Evolutionary conservation across 1,284 basidiomycete species (phyloP), one percentile per base, ranked within the genome.

Genomic region (Fomitopsis schrenkii): DNA sequence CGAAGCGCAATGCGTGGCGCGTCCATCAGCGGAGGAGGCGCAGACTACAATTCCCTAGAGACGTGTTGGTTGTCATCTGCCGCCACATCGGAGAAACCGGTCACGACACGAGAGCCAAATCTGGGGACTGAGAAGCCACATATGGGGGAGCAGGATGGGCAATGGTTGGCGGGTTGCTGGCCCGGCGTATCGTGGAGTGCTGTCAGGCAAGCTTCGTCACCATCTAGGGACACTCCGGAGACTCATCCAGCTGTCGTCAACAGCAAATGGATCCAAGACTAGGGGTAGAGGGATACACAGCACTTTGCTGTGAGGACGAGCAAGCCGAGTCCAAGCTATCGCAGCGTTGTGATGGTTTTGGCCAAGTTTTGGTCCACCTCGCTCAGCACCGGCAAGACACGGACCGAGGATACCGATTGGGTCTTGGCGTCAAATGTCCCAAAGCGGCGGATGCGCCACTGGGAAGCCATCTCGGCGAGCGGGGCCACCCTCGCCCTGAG

Each of bases 381-480:
- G 46, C 26, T 50, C 48, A 30, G 48, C 48, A 10, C 30, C 52
- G 52, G 35, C 35, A 53, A 40, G 0, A 9, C 6, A 38, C 57
- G 57, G 57, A 36, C 57, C 57, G 57, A 10, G n/a, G 28, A 40
- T 36, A 19, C 57, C 57, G 57, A 59, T 59, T 59, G 57, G 57
- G 38, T 46, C 45, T 59, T 59, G 57, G 53, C 57, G 57, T 59
- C 57, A 59, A 36, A 26, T 5, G 17, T 19, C 35, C 35, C 46
- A 7, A 52, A 52, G 35, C 35, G 26, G 19, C 36, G 41, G 19
- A 15, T 14, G 15, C 28, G 48, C n/a, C 57, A 15, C 19, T 46
- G 57, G 57, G 44, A 58, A 17, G 56, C 28, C 6, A 26, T 7
- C 44, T 58, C 45, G 45, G 38, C 33, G 40, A 19, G 40, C 55